These are phyloP conservation scores for Carex sylvatica DNA, from an alignment of 202 grass and related monocot genomes.

Conservation along the genomic window DNA sequence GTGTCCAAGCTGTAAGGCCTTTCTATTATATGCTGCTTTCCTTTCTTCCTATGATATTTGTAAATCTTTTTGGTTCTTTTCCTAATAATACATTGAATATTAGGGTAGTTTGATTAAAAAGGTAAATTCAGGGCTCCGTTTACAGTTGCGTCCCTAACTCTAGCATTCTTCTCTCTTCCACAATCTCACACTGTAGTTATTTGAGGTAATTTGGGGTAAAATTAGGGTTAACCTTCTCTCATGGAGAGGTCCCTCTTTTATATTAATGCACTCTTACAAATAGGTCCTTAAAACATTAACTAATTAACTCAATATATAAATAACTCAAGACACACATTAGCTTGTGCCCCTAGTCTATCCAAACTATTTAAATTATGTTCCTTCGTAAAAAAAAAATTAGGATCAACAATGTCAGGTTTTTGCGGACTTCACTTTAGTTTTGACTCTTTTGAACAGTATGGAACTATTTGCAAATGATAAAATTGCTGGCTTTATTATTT, in stretches of 20 bases:
- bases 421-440: background rate
- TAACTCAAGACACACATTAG: background rate
- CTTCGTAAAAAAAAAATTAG: background rate
- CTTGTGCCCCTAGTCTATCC: background rate
- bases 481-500: background rate
- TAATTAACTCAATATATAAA: too few relatives aligned
- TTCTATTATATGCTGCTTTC: background rate
- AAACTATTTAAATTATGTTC: background rate
- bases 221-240: too few relatives aligned
- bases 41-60: background rate
- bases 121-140: background rate
- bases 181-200: background rate
- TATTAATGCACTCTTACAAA: too few relatives aligned
- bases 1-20: conserved; percentile 90
- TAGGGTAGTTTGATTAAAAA: background rate
- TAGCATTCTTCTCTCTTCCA: background rate
- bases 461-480: background rate
- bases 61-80: background rate
- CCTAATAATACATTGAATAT: background rate
- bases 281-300: too few relatives aligned
- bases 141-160: background rate
- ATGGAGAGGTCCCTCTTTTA: too few relatives aligned
- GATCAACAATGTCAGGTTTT: background rate
- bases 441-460: background rate
- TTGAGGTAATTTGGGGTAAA: too few relatives aligned